Base-by-base conservation (phyloP, 495 filamentous ascomycete genomes). In the Extremus antarcticus region DNA sequence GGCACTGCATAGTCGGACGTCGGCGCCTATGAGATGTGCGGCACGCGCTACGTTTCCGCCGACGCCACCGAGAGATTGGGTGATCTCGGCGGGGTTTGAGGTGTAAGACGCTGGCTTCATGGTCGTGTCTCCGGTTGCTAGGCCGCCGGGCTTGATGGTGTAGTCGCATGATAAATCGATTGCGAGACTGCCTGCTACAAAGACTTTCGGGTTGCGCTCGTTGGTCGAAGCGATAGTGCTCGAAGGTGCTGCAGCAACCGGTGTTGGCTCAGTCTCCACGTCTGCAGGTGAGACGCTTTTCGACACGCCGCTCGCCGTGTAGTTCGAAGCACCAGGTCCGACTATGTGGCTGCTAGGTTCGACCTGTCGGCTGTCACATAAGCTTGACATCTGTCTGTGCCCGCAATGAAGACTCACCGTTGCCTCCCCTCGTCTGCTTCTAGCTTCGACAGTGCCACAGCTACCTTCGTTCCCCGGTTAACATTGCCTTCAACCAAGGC, bases 21-120 rank as follows among this genome's bases (percentile, higher is more conserved):
- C 70, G 51, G 73, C 72, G 19, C 78, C 79, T 3, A 84, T 62
- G 25, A 77, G 74, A 63, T 86, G 84, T 4, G 85, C 78, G 3
- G 91, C 89, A 46, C 85, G 76, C 1, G 92, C 88, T 25, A 96
- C 84, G 63, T 98, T 98, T 65, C 86, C 81, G n/a, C 85, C 92
- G 1, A 97, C 92, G n/a, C 92, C 92, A 9, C 92, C 92, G 22
- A 96, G 74, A 7, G 85, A 84, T 64, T 94, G 88, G 19, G 64
- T 77, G 55, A 95, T 94, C 16, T 72, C 64, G 41, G 88, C 80
- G 41, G 86, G 86, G 66, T 97, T 98, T 8, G 92, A 98, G 0
- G 91, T 96, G 51, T 90, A 78, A 1, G 79, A 70, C 20, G 76
- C 67, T 16, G 88, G 88, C 8, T 69, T 58, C 29, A 50, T 60